Evolutionary conservation across 805 yeast genomes (phyloP).

Genomic region (Maudiozyma barnettii): DNA sequence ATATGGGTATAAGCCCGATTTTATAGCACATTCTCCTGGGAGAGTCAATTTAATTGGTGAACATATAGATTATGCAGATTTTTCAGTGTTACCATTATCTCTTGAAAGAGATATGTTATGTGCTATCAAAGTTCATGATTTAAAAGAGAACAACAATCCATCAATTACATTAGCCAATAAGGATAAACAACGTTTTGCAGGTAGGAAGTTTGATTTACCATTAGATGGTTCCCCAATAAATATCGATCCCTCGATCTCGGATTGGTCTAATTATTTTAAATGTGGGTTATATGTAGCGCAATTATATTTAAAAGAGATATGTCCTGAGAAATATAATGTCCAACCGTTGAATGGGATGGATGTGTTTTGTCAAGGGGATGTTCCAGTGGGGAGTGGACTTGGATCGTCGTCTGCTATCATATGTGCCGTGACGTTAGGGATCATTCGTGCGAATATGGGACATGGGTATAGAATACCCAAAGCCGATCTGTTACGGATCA

Average conservation of each 20-base stretch:
- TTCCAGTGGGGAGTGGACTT: conserved; percentile 66
- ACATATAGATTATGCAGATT: conserved; percentile 61
- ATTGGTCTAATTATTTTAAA: conserved; percentile 61
- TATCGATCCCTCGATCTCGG: conserved; percentile 42
- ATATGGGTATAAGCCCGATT: conserved; percentile 23
- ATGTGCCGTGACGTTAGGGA: conserved; percentile 52
- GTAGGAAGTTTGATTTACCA: conserved; percentile 33
- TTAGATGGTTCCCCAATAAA: conserved; percentile 31
- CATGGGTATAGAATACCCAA: conserved; percentile 33
- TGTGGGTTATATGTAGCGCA: conserved; percentile 57
- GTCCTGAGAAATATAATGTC: conserved; percentile 21
- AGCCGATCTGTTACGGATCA: conserved; percentile 45
- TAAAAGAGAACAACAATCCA: conserved; percentile 10
- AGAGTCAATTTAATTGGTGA: conserved; percentile 69
- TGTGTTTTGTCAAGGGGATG: conserved; percentile 50
- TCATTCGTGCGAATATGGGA: conserved; percentile 43
- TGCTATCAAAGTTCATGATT: conserved; percentile 33
- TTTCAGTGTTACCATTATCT: conserved; percentile 65
- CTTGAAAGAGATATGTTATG: conserved; percentile 55
- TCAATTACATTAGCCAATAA: conserved; percentile 30
- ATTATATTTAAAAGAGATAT: conserved; percentile 32
- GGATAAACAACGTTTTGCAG: conserved; percentile 28
- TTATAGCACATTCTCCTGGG: conserved; percentile 61
- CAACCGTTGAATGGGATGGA: conserved; percentile 38
- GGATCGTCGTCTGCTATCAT: conserved; percentile 67